These are phyloP conservation scores for Ustulina deusta DNA, from an alignment of 2,329 filamentous ascomycete species.

Conservation along the genomic window DNA sequence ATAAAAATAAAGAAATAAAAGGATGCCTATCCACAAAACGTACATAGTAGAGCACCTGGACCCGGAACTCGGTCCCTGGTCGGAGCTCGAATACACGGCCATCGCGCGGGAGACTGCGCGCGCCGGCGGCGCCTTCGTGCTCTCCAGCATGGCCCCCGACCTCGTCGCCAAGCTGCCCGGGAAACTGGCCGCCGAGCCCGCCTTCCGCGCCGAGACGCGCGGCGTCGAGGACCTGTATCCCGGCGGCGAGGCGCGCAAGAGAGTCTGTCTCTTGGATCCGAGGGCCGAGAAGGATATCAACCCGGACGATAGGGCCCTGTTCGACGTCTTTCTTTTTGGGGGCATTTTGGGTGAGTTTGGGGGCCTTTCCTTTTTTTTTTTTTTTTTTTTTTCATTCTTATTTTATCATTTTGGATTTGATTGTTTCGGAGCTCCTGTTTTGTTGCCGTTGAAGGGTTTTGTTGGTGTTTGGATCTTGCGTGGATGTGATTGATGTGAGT, in stretches of 20 bases:
- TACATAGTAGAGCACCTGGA: constrained; percentile 98
- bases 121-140: constrained; percentile 76
- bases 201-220: constrained; percentile 77
- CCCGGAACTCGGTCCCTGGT: constrained; percentile 93
- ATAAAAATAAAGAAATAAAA: constrained; percentile 5
- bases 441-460: neutral
- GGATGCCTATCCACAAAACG: constrained; percentile 65
- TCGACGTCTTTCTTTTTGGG: constrained; percentile 94
- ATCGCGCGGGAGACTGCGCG: constrained; percentile 85
- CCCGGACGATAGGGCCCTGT: constrained; percentile 83
- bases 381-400: constrained; percentile 8
- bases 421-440: neutral
- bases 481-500: neutral
- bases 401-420: neutral
- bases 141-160: constrained; percentile 80
- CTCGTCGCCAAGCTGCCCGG: constrained; percentile 76
- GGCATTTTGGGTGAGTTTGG: constrained; percentile 83
- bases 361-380: constrained; percentile 26
- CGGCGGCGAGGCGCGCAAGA: constrained; percentile 67
- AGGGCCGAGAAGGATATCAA: constrained; percentile 82
- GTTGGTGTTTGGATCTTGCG: neutral
- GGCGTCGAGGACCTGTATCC: constrained; percentile 85
- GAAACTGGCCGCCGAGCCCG: constrained; percentile 65
- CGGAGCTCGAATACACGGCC: constrained; percentile 88
- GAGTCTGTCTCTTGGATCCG: constrained; percentile 91